Evolutionary conservation across 768 basidiomycete genomes (phyloP).

Genomic region (Bullera alba): DNA sequence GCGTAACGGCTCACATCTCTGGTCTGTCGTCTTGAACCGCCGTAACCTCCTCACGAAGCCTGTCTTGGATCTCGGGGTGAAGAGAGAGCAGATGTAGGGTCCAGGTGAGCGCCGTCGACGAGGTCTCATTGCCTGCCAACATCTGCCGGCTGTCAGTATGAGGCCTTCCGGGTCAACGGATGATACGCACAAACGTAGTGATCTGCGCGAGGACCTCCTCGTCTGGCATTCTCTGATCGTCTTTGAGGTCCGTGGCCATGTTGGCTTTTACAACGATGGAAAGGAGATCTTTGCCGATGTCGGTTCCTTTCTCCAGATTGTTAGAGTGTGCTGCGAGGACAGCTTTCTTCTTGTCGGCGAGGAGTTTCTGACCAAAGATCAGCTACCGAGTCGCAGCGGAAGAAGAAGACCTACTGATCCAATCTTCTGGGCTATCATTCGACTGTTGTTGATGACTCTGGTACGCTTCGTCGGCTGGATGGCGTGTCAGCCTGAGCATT

Average conservation of each 20-base stretch:
- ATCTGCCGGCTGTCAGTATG: slow-evolving; percentile 22
- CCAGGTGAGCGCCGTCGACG: slow-evolving; percentile 77
- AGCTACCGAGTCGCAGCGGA: too few relatives aligned
- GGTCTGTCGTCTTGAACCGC: slow-evolving; percentile 44
- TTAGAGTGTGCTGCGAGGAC: slow-evolving; percentile 32
- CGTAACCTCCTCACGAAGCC: slow-evolving; percentile 62
- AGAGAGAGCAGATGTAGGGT: slow-evolving; percentile 66
- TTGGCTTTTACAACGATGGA: slow-evolving; percentile 83
- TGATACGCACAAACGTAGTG: slow-evolving; percentile 29
- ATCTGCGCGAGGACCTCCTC: slow-evolving; percentile 54
- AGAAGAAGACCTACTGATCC: slow-evolving; percentile 29
- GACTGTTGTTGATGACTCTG: slow-evolving; percentile 50
- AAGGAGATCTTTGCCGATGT: slow-evolving; percentile 66
- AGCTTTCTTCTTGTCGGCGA: slow-evolving; percentile 78
- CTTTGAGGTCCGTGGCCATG: slow-evolving; percentile 52
- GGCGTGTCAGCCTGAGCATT: background rate
- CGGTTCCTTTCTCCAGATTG: slow-evolving; percentile 49
- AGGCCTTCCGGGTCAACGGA: background rate
- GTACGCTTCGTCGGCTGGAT: slow-evolving; percentile 51
- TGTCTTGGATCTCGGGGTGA: slow-evolving; percentile 61
- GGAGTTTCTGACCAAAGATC: slow-evolving; percentile 51
- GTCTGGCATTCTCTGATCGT: slow-evolving; percentile 68
- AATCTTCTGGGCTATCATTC: slow-evolving; percentile 54
- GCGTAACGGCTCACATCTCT: slow-evolving; percentile 28
- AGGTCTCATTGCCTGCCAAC: slow-evolving; percentile 68